Conservation (phyloP, 2,329 filamentous ascomycete genomes). For the Pseudogymnoascus sp. region DNA sequence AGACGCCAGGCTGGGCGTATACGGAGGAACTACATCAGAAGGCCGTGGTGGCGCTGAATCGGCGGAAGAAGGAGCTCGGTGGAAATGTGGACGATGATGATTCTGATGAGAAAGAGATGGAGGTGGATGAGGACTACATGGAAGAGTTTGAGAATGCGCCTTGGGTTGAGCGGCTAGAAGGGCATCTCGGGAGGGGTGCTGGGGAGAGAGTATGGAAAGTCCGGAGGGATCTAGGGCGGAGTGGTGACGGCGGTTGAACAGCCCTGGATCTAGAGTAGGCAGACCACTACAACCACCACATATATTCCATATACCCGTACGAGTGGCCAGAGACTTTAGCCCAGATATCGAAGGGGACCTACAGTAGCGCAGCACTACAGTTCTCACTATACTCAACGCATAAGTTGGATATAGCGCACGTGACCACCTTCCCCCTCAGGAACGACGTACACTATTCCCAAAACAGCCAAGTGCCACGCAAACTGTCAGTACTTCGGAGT, state of each 20-base stretch:
- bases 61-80: slow-evolving; percentile 10
- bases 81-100: slow-evolving; percentile 9
- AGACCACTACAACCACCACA: not conserved
- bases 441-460: not conserved
- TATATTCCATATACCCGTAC: not conserved
- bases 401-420: not conserved
- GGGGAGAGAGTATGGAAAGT: slow-evolving; percentile 59
- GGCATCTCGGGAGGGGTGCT: slow-evolving; percentile 47
- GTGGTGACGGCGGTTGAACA: not conserved
- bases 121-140: slow-evolving; percentile 15
- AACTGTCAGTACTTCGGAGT: not conserved
- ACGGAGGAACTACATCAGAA: slow-evolving; percentile 51
- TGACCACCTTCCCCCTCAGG: slow-evolving; percentile 1
- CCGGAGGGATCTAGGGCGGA: slow-evolving; percentile 48
- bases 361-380: not conserved
- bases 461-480: not conserved
- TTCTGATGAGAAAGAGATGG: slow-evolving; percentile 7
- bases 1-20: slow-evolving; percentile 63
- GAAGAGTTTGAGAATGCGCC: slow-evolving; percentile 36
- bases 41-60: slow-evolving; percentile 15
- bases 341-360: not conserved
- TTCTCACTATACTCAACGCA: not conserved
- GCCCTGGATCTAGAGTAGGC: not conserved
- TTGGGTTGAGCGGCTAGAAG: slow-evolving; percentile 53
- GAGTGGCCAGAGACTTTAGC: not conserved